Percentiles rank a stretch among this genome's conserved stretches.
Evolutionary conservation across 805 yeast species (phyloP).

Genomic region (Barnettozyma californica): DNA sequence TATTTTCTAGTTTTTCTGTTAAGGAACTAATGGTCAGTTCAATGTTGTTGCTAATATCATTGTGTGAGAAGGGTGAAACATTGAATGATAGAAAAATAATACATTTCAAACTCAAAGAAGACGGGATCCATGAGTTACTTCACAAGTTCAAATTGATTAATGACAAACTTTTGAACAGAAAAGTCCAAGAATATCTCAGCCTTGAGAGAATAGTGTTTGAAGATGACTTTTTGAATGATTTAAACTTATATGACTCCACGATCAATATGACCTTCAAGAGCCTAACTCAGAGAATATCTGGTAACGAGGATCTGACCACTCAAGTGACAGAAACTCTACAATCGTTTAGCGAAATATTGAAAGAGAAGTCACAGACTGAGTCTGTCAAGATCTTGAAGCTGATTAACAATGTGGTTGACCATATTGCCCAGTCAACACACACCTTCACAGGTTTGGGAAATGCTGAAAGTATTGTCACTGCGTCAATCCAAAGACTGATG

Average conservation of each 20-base stretch:
- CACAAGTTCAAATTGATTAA: constrained; percentile 35
- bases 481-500: constrained; percentile 59
- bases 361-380: constrained; percentile 38
- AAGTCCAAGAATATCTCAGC: constrained; percentile 18
- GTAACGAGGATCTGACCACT: constrained; percentile 53
- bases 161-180: constrained; percentile 29
- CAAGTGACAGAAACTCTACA: constrained; percentile 54
- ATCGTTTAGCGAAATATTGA: constrained; percentile 48
- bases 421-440: constrained; percentile 35
- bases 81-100: constrained; percentile 23
- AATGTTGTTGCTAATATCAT: constrained; percentile 17
- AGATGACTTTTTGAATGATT: constrained; percentile 19
- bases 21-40: constrained; percentile 20
- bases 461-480: constrained; percentile 43
- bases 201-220: constrained; percentile 13
- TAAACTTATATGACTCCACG: constrained; percentile 20
- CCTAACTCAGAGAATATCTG: constrained; percentile 28
- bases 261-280: constrained; percentile 12
- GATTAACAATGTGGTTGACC: constrained; percentile 40
- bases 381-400: constrained; percentile 45
- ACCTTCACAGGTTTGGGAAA: constrained; percentile 35
- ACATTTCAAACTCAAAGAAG: constrained; percentile 30
- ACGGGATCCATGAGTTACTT: constrained; percentile 31
- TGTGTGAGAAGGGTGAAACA: constrained; percentile 23
- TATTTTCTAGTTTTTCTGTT: constrained; percentile 16